A percentile compares a stretch with the other conserved stretches of the same genome.
These are phyloP conservation scores for Flaveria floridana DNA, from an alignment of 140 eudicot genomes.

Conservation along the genomic window DNA sequence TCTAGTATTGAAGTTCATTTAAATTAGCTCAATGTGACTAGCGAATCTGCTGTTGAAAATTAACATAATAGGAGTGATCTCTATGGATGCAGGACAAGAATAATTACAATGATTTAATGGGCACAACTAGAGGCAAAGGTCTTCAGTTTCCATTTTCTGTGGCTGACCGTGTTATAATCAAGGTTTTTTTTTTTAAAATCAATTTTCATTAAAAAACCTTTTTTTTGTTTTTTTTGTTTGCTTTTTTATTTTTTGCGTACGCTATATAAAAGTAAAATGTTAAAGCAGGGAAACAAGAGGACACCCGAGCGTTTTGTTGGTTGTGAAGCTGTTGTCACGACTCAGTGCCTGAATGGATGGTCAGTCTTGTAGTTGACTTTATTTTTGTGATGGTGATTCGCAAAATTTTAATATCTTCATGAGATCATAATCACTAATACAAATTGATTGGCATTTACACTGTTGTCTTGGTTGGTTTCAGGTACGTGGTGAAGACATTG, in stretches of 20 bases:
- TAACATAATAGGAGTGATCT: not conserved
- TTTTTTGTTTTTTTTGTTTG: not conserved
- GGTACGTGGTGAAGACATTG: conserved; percentile 94
- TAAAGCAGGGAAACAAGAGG: conserved; percentile 87
- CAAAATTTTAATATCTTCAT: not conserved
- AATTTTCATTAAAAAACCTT: not conserved
- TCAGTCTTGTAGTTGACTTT: conserved; percentile 30
- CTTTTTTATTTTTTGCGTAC: not conserved
- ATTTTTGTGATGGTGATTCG: not conserved
- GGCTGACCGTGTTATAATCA: conserved; percentile 77
- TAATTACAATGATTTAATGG: conserved; percentile 46
- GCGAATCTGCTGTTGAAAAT: not conserved
- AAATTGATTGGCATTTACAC: not conserved
- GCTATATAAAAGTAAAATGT: conserved; percentile 4
- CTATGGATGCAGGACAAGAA: conserved; percentile 49
- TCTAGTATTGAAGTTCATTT: not conserved
- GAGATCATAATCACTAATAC: not conserved
- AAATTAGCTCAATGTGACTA: not conserved
- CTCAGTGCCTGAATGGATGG: conserved; percentile 97
- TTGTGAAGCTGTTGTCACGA: conserved; percentile 84
- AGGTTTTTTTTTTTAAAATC: conserved; percentile 40
- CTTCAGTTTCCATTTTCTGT: conserved; percentile 79
- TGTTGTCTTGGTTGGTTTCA: conserved; percentile 23
- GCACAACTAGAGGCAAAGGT: conserved; percentile 65
- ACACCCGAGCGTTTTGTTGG: conserved; percentile 91